Evolutionary conservation across 1,139 yeast species (phyloP), one percentile per base, ranked within the genome.

Genomic region (Debaryomyces sp.): DNA sequence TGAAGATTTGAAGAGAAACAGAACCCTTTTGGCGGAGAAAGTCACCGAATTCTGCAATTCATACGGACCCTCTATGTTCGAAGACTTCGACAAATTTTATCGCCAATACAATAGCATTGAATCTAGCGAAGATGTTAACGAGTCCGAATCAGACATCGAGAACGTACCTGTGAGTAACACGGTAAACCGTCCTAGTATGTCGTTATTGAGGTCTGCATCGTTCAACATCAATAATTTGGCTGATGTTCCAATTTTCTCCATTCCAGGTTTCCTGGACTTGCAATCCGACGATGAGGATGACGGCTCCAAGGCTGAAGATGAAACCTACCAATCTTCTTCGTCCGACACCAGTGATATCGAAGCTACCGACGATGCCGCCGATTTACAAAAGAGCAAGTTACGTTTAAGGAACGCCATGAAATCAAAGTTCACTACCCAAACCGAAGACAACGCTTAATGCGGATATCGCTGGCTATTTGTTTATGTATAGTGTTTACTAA

Each of bases 61-160:
- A 44, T 77, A 84, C 49, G 96, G 96, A 0, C 96, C 96, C 0
- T 78, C 80, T 56, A 66, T 90, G 53, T 90, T 84, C 71, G 89
- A 91, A 10, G 96, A 90, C 64, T 75, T 66, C 52, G 67, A 66
- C 35, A 57, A 61, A 38, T 67, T 75, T 45, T 72, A 72, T 56
- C 49, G 59, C 18, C 60, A 63, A 47, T 70, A 68, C 55, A 65
- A 65, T 47, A 53, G 55, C 9, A 35, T 44, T 7, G 55, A 50
- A 3, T 23, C 37, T 8, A 49, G 44, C 21, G 48, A 50, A 35
- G 46, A 52, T 13, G 41, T 42, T 12, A 54, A 50, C 17, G 46
- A 41, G n/a, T 50, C 49, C 10, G 52, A 50, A 9, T 40, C 35
- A 5, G 46, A 46, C 6, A 41, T 38, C 27, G 34, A 45, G 24